Conservation (phyloP, 768 basidiomycete genomes). For the Boletellus sp. region DNA sequence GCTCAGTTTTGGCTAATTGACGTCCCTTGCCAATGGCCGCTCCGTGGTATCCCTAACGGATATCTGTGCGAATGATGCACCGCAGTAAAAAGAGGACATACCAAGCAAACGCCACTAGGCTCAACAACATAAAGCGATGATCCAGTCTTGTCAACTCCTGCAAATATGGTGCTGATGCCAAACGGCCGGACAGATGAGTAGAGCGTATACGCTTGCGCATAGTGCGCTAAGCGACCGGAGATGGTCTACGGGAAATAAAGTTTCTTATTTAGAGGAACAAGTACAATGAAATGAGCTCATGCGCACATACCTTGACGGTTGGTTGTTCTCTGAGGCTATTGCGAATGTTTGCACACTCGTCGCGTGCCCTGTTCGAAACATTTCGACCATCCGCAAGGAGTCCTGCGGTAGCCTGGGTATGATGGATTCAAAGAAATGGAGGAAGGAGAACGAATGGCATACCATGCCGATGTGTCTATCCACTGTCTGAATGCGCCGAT, state of each 20-base stretch:
- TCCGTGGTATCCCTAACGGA: conserved; percentile 81
- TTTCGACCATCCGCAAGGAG: conserved; percentile 91
- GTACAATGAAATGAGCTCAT: not conserved
- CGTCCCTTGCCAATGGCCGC: conserved; percentile 98
- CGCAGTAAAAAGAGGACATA: conserved; percentile 35
- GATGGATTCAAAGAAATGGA: not conserved
- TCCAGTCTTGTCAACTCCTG: conserved; percentile 82
- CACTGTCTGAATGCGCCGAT: conserved; percentile 89
- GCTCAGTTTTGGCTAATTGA: conserved; percentile 94
- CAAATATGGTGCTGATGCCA: conserved; percentile 90
- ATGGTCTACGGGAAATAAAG: conserved; percentile 38
- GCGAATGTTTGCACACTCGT: conserved; percentile 74
- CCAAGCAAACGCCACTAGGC: conserved; percentile 90
- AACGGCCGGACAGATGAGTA: conserved; percentile 98
- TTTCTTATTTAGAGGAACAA: not conserved
- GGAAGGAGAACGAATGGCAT: conserved; percentile 14
- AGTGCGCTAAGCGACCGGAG: conserved; percentile 79
- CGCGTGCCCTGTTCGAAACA: conserved; percentile 76
- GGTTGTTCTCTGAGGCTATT: conserved; percentile 70
- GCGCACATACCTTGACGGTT: conserved; percentile 76
- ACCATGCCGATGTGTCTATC: conserved; percentile 95
- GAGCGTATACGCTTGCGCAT: conserved; percentile 92
- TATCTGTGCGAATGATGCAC: not conserved
- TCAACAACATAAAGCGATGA: conserved; percentile 89
- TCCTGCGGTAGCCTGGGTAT: conserved; percentile 80